Evolutionary conservation across 2,329 filamentous ascomycete species (phyloP).

Genomic region (Ophiostoma perfectum): DNA sequence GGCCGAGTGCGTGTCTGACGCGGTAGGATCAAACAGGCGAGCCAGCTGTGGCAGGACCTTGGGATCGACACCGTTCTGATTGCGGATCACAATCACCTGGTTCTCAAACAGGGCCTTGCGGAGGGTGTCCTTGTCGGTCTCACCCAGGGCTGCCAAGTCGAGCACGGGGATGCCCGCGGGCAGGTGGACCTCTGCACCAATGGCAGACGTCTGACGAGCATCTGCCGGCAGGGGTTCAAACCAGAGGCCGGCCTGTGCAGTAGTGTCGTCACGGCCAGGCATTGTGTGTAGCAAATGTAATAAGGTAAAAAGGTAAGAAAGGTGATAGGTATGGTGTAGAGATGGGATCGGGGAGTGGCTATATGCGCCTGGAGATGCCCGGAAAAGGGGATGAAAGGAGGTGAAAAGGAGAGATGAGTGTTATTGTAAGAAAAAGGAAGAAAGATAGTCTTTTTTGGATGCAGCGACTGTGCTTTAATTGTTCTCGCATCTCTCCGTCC

Average conservation of each 20-base stretch:
- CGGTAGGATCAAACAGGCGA: slow-evolving; percentile 22
- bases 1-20: slow-evolving; percentile 24
- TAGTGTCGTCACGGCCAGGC: slow-evolving; percentile 16
- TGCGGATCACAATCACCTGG: slow-evolving; percentile 25
- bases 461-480: background rate
- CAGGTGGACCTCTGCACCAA: slow-evolving; percentile 24
- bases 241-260: slow-evolving; percentile 18
- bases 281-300: slow-evolving; percentile 10
- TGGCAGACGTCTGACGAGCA: slow-evolving; percentile 21
- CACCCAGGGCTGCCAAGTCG: slow-evolving; percentile 18
- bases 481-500: background rate
- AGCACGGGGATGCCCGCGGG: slow-evolving; percentile 14
- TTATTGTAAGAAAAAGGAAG: background rate
- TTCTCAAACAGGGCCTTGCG: slow-evolving; percentile 24
- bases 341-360: background rate
- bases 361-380: slow-evolving; percentile 1
- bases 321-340: too few species aligned
- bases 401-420: background rate
- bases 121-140: slow-evolving; percentile 19
- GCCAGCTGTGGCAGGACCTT: slow-evolving; percentile 20
- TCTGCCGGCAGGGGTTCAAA: slow-evolving; percentile 22
- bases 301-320: background rate
- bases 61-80: slow-evolving; percentile 23
- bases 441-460: background rate
- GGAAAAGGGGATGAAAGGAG: background rate